Evolutionary conservation across 495 filamentous ascomycete genomes (phyloP).

Genomic region (Trichoderma gamsii): DNA sequence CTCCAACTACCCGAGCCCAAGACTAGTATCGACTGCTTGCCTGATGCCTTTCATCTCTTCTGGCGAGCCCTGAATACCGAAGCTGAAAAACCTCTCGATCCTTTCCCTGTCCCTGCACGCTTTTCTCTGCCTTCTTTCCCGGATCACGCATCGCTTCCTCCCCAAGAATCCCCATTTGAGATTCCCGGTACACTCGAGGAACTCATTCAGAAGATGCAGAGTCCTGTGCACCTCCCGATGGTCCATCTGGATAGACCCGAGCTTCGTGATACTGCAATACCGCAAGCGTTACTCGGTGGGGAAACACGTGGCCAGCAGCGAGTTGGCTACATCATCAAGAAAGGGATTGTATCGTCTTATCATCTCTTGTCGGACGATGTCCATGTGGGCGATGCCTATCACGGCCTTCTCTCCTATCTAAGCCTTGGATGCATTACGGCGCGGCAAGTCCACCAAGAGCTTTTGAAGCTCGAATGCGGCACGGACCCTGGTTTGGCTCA

Average conservation of each 20-base stretch:
- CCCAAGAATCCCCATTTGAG: constrained; percentile 51
- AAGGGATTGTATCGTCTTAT: constrained; percentile 52
- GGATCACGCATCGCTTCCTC: constrained; percentile 37
- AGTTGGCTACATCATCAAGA: constrained; percentile 50
- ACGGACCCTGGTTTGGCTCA: constrained; percentile 31
- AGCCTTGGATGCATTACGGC: constrained; percentile 62
- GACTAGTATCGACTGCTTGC: constrained; percentile 45
- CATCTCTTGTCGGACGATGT: constrained; percentile 64
- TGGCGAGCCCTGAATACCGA: constrained; percentile 62
- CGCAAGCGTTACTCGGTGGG: constrained; percentile 40
- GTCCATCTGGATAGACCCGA: constrained; percentile 32
- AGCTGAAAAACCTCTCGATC: constrained; percentile 47
- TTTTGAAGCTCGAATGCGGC: constrained; percentile 58
- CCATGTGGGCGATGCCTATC: constrained; percentile 60
- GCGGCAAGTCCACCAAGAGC: constrained; percentile 56
- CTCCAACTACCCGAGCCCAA: constrained; percentile 40
- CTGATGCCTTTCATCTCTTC: constrained; percentile 63
- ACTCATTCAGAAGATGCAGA: constrained; percentile 45
- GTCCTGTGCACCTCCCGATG: constrained; percentile 38
- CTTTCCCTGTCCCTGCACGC: constrained; percentile 38
- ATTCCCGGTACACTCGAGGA: constrained; percentile 48
- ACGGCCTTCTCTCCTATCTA: constrained; percentile 63
- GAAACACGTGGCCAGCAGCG: constrained; percentile 50
- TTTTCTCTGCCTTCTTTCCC: constrained; percentile 49
- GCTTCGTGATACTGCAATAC: not conserved